A percentile compares a stretch with the other conserved stretches of the same genome.
Evolutionary conservation across 2,329 filamentous ascomycete genomes (phyloP).

Genomic region (Aureobasidium uvarum): DNA sequence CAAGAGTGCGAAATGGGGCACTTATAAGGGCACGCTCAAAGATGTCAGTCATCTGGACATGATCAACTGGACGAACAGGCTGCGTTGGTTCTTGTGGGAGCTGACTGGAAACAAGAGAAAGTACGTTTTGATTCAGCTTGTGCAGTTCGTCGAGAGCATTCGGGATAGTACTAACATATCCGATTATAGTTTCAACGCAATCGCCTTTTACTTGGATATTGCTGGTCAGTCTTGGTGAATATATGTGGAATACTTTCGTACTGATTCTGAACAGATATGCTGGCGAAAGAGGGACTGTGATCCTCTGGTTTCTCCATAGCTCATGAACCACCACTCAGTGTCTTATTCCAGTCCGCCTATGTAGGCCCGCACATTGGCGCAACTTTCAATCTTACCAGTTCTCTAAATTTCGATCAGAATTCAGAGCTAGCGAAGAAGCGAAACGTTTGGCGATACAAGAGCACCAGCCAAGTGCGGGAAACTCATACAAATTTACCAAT

Average conservation of each 20-base stretch:
- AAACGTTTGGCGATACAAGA: conserved; percentile 27
- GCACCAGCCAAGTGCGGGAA: conserved; percentile 29
- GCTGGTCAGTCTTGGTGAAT: conserved; percentile 50
- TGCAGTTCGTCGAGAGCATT: neutral
- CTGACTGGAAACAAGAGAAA: conserved; percentile 56
- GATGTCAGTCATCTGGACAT: conserved; percentile 63
- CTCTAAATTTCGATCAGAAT: neutral
- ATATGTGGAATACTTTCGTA: neutral
- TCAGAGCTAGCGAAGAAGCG: neutral
- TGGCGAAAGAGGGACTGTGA: conserved; percentile 38
- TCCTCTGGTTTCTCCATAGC: neutral
- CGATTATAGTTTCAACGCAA: conserved; percentile 58
- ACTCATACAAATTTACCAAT: neutral
- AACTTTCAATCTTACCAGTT: neutral
- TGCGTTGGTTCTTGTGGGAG: conserved; percentile 59
- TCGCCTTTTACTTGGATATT: conserved; percentile 63
- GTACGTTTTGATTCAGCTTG: conserved; percentile 38
- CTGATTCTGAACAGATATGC: conserved; percentile 42
- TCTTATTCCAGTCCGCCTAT: neutral
- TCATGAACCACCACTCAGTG: neutral
- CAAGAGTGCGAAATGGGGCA: conserved; percentile 59
- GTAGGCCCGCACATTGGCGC: neutral
- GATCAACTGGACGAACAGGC: conserved; percentile 65
- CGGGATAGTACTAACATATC: conserved; percentile 27
- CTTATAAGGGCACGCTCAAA: conserved; percentile 62